phyloP scores from a whole-genome alignment of 2,329 filamentous ascomycete species.

The Trematosphaeria pertusa region DNA sequence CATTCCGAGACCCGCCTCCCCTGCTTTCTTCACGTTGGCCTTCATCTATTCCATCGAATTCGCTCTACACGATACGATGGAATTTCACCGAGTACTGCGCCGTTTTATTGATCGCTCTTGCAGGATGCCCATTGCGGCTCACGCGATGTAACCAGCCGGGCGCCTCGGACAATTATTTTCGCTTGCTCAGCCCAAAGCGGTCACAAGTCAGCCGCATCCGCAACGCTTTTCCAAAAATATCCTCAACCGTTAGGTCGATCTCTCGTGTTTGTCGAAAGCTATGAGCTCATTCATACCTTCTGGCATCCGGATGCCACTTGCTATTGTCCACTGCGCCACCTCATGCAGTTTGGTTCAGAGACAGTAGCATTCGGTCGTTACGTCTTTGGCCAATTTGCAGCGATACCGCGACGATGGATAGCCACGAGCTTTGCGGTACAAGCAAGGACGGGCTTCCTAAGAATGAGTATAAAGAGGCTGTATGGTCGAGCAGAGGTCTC shows the following conservation, averaged over 20 bases:
- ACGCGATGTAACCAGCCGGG: conserved; percentile 38
- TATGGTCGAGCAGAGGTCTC: conserved; percentile 16
- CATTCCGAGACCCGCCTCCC: no score
- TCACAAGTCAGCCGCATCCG: conserved; percentile 26
- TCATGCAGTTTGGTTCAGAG: conserved; percentile 24
- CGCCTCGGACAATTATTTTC: conserved; percentile 35
- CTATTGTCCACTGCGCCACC: conserved; percentile 37
- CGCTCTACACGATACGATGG: neutral
- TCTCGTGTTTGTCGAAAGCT: conserved; percentile 36
- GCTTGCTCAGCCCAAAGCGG: conserved; percentile 23
- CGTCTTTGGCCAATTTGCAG: no score
- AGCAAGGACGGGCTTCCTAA: conserved; percentile 15
- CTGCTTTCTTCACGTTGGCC: neutral
- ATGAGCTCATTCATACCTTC: conserved; percentile 40
- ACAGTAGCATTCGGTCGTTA: no score
- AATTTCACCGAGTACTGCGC: conserved; percentile 19
- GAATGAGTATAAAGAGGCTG: conserved; percentile 37
- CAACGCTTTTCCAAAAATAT: conserved; percentile 43
- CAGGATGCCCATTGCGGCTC: conserved; percentile 28
- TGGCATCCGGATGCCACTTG: conserved; percentile 18
- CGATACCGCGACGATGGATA: conserved; percentile 25
- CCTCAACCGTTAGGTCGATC: conserved; percentile 28
- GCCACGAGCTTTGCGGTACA: conserved; percentile 16
- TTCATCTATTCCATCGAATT: neutral
- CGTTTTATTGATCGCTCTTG: conserved; percentile 40